These are phyloP conservation scores for Blastomyces percursus DNA, from an alignment of 2,329 filamentous ascomycete genomes.

Conservation along the genomic window DNA sequence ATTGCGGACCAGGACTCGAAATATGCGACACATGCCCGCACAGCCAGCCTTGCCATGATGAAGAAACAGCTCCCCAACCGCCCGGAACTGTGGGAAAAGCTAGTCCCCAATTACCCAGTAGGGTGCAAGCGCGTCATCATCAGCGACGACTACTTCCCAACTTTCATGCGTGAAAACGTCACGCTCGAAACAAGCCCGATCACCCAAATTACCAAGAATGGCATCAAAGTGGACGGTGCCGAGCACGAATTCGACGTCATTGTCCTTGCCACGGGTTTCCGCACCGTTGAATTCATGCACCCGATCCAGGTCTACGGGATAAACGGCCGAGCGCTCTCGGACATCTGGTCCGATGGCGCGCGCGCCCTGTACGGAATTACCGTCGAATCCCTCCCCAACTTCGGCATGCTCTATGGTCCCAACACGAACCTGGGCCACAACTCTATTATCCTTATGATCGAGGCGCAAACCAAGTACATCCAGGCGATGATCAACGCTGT, in stretches of 20 bases:
- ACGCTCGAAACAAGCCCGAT: slow-evolving; percentile 43
- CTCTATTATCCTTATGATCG: slow-evolving; percentile 52
- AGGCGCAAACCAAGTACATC: slow-evolving; percentile 47
- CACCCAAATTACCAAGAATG: slow-evolving; percentile 34
- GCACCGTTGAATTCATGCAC: slow-evolving; percentile 48
- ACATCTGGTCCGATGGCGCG: slow-evolving; percentile 45
- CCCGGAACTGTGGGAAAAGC: slow-evolving; percentile 42
- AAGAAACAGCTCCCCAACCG: slow-evolving; percentile 38
- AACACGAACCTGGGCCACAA: slow-evolving; percentile 49
- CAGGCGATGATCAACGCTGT: slow-evolving; percentile 41
- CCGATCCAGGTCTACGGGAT: slow-evolving; percentile 44
- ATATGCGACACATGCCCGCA: slow-evolving; percentile 33
- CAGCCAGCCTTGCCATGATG: slow-evolving; percentile 31
- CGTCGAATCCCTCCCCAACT: slow-evolving; percentile 44
- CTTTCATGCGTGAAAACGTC: slow-evolving; percentile 39
- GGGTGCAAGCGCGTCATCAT: slow-evolving; percentile 48
- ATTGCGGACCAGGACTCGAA: slow-evolving; percentile 31
- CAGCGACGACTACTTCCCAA: slow-evolving; percentile 46
- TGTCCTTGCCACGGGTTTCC: slow-evolving; percentile 49
- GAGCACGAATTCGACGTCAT: slow-evolving; percentile 45
- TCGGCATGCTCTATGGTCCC: slow-evolving; percentile 48
- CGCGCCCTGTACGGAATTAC: slow-evolving; percentile 42
- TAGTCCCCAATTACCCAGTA: slow-evolving; percentile 44
- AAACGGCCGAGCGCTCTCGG: slow-evolving; percentile 33
- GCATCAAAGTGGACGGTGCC: slow-evolving; percentile 35